phyloP scores from a whole-genome alignment of 495 filamentous ascomycete species.

The Penicillium maclennaniae region DNA sequence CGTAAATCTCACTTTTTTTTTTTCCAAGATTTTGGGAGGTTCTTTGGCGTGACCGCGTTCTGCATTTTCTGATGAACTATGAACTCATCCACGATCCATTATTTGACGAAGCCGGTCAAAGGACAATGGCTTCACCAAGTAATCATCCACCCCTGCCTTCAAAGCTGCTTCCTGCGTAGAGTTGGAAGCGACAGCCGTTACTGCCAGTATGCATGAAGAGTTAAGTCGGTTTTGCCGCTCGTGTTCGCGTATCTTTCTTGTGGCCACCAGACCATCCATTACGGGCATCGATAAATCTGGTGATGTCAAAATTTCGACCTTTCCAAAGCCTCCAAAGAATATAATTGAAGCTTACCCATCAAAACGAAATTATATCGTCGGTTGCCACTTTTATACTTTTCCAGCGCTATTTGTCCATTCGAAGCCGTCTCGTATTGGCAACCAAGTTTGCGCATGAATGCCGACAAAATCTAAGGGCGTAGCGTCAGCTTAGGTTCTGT shows the following conservation, averaged over 20 bases:
- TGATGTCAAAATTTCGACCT: neutral
- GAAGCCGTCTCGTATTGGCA: slow-evolving; percentile 49
- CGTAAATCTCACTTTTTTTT: no score
- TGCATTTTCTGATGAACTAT: no score
- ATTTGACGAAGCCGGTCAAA: slow-evolving; percentile 27
- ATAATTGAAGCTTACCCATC: slow-evolving; percentile 42
- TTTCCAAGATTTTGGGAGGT: no score
- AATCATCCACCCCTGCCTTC: slow-evolving; percentile 44
- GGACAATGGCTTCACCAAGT: slow-evolving; percentile 47
- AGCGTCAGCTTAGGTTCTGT: neutral
- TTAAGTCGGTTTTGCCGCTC: slow-evolving; percentile 31
- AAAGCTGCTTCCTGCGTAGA: slow-evolving; percentile 39
- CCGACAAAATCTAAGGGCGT: slow-evolving; percentile 39
- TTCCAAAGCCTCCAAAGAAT: neutral
- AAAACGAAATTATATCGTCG: slow-evolving; percentile 48
- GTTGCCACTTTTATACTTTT: slow-evolving; percentile 40
- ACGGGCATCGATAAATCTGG: slow-evolving; percentile 62
- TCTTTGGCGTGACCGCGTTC: no score
- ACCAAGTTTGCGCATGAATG: slow-evolving; percentile 52
- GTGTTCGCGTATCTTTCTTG: slow-evolving; percentile 50
- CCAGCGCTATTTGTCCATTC: slow-evolving; percentile 57
- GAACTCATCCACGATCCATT: no score
- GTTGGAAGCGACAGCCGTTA: slow-evolving; percentile 46
- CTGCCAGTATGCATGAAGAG: slow-evolving; percentile 41
- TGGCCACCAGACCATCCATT: slow-evolving; percentile 60